phyloP scores from a whole-genome alignment of 257 asterid genomes.

The Rubia yunnanensis region DNA sequence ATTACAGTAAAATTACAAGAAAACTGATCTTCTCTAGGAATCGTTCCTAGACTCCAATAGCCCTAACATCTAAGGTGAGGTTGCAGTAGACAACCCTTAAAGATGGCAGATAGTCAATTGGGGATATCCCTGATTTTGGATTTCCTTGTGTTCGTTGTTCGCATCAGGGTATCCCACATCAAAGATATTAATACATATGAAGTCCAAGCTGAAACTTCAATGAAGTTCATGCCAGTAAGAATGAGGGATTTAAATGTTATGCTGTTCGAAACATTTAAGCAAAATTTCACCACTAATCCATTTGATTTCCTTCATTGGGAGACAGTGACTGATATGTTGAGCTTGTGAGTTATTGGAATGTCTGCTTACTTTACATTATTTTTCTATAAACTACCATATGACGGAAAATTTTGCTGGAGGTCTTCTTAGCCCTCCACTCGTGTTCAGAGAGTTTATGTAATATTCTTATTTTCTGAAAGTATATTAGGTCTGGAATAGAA shows the following conservation, averaged over 20 bases:
- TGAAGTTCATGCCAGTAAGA: background rate
- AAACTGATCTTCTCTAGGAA: too few species aligned
- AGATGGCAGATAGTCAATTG: too few species aligned
- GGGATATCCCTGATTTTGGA: too few species aligned
- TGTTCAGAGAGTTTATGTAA: background rate
- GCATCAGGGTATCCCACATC: too few species aligned
- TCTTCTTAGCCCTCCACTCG: background rate
- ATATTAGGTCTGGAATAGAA: background rate
- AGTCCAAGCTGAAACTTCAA: background rate
- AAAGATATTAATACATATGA: background rate
- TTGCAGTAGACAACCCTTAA: too few species aligned
- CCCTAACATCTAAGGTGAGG: too few species aligned
- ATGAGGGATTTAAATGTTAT: background rate
- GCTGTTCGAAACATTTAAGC: background rate
- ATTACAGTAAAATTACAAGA: too few species aligned
- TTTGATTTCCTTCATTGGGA: background rate
- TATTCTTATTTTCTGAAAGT: background rate
- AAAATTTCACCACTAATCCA: background rate
- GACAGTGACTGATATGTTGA: background rate
- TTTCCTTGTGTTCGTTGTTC: too few species aligned
- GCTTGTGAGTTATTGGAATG: background rate
- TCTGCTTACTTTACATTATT: background rate
- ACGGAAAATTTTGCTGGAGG: background rate
- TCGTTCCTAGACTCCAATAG: too few species aligned
- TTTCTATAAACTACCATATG: background rate